Percentiles rank a stretch among this genome's conserved stretches.
Evolutionary conservation across 345 rosid species (phyloP).

Genomic region (Moricandia moricandioides): DNA sequence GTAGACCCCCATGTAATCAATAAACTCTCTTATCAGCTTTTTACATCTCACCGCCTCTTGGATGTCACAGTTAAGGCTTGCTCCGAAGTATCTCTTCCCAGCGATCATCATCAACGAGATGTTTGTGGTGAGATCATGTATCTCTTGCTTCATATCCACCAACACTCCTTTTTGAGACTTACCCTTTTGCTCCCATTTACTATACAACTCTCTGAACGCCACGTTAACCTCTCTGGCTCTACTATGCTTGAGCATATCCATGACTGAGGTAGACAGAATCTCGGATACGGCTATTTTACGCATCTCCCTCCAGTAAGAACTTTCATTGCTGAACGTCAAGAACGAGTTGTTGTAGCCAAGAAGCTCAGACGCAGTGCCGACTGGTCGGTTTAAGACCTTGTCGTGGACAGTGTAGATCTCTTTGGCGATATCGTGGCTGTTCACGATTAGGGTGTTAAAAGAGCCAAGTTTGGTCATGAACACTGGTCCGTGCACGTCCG

Average conservation of each 20-base stretch:
- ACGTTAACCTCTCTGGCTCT: conserved; percentile 30
- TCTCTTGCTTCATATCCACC: conserved; percentile 39
- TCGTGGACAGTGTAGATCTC: conserved; percentile 41
- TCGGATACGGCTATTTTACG: conserved; percentile 36
- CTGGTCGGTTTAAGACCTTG: conserved; percentile 33
- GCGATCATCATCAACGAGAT: conserved; percentile 39
- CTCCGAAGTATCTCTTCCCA: conserved; percentile 37
- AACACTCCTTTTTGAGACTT: neutral
- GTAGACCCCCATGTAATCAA: conserved; percentile 26
- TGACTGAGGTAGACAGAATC: conserved; percentile 34
- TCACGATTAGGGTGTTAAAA: conserved; percentile 34
- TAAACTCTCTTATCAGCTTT: conserved; percentile 27
- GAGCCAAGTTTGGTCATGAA: conserved; percentile 38
- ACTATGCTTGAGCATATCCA: conserved; percentile 31
- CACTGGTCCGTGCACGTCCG: conserved; percentile 44
- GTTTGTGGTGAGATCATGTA: conserved; percentile 37
- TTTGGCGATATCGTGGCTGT: conserved; percentile 35
- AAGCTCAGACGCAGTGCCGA: neutral
- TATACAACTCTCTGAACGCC: conserved; percentile 21
- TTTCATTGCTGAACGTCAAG: conserved; percentile 24
- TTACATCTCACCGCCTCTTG: conserved; percentile 18
- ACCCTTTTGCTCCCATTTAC: conserved; percentile 12
- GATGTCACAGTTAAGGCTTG: neutral
- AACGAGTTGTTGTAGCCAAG: conserved; percentile 39
- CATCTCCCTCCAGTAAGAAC: conserved; percentile 47